Evolutionary conservation across 1,284 basidiomycete genomes (phyloP).

Genomic region (Leccinum subfulvum): DNA sequence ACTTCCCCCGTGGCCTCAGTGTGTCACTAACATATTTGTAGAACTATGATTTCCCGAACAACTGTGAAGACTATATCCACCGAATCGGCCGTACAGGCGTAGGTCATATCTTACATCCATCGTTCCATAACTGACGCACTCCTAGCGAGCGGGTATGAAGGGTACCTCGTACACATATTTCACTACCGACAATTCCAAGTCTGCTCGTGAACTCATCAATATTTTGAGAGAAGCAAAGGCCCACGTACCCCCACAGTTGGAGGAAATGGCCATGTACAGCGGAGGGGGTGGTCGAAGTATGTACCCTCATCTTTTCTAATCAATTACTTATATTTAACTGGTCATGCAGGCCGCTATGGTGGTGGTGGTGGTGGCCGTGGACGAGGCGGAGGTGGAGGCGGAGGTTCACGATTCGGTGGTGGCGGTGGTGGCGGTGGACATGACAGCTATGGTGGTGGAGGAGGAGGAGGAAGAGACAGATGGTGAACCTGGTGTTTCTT

Average conservation of each 20-base stretch:
- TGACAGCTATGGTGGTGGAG: constrained; percentile 5
- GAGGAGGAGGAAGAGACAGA: constrained; percentile 24
- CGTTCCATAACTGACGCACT: constrained; percentile 4
- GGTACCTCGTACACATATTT: constrained; percentile 96
- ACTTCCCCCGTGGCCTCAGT: constrained; percentile 9
- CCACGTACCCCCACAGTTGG: constrained; percentile 83
- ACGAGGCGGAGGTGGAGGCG: constrained; percentile 42
- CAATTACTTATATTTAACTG: constrained; percentile 5
- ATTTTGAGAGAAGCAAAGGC: constrained; percentile 93
- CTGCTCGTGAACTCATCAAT: constrained; percentile 85
- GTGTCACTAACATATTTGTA: constrained; percentile 36
- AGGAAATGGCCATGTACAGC: constrained; percentile 90
- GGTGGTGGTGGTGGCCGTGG: constrained; percentile 41
- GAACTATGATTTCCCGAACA: constrained; percentile 98
- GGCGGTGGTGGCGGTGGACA: constrained; percentile 13
- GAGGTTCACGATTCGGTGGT: constrained; percentile 25
- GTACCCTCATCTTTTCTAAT: constrained; percentile 22
- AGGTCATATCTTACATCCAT: constrained; percentile 25
- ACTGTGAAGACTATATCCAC: constrained; percentile 93
- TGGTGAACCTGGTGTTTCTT: constrained; percentile 21
- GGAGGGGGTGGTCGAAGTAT: constrained; percentile 74
- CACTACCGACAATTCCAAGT: constrained; percentile 92
- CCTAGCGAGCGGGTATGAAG: constrained; percentile 82
- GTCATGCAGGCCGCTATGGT: constrained; percentile 54
- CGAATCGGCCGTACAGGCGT: constrained; percentile 90